Conservation (phyloP, 352 stramenopile species). For the Phytophthora sojae region DNA sequence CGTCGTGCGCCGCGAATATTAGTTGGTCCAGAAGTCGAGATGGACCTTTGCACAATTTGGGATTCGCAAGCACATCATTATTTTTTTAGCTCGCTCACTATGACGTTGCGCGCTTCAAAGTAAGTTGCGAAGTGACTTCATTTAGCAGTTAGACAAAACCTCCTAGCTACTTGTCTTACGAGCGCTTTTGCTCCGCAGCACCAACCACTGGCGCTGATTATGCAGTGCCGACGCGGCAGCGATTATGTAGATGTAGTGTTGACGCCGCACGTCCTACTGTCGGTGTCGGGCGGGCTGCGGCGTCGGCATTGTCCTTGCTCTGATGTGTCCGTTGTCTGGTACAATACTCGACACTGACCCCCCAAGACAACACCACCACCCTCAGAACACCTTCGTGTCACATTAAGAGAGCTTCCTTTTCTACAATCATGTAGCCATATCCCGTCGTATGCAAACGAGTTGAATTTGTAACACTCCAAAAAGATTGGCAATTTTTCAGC, state of each 20-base stretch:
- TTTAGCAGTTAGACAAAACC: background rate
- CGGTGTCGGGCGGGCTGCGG: background rate
- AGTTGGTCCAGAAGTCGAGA: no score
- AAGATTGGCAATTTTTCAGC: background rate
- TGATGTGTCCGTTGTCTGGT: background rate
- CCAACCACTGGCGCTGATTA: background rate
- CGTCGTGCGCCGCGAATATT: no score
- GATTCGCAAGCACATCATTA: no score
- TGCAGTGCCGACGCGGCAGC: background rate
- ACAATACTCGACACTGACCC: background rate
- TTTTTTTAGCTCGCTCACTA: no score
- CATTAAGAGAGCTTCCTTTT: no score
- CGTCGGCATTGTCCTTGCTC: background rate
- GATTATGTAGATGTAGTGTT: background rate
- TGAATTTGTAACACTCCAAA: background rate
- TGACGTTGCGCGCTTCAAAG: background rate
- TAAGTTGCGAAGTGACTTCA: background rate
- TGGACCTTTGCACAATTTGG: no score
- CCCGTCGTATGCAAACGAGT: background rate
- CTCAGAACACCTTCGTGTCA: background rate
- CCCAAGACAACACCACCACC: background rate
- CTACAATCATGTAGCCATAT: background rate
- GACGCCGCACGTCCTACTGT: background rate
- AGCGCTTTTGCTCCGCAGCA: background rate
- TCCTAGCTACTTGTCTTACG: background rate